Percentiles rank a stretch among this genome's conserved stretches.
Evolutionary conservation across 1,139 yeast species (phyloP).

Genomic region (Kurtzmaniella quercitrusa): DNA sequence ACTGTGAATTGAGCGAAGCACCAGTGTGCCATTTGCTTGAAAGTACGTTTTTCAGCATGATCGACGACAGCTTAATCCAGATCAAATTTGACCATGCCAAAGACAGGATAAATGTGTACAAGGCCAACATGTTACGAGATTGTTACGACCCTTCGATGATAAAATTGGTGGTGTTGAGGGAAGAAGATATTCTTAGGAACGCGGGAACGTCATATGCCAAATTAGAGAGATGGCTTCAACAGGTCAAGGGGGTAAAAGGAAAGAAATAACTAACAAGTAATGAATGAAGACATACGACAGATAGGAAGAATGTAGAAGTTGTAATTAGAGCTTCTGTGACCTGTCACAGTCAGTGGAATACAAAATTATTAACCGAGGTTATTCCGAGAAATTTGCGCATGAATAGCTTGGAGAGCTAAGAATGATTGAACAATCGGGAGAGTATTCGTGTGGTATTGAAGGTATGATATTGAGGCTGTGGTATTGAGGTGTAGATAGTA

Average conservation of each 20-base stretch:
- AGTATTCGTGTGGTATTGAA: too few relatives aligned
- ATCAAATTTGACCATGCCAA: constrained; percentile 26
- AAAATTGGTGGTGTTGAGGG: constrained; percentile 17
- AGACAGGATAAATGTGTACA: constrained; percentile 15
- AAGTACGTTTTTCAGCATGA: constrained; percentile 17
- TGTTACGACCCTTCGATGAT: constrained; percentile 23
- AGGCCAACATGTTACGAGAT: constrained; percentile 23
- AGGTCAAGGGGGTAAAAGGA: constrained; percentile 12
- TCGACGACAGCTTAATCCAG: constrained; percentile 21
- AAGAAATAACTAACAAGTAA: constrained; percentile 7
- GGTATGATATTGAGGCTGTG: too few relatives aligned
- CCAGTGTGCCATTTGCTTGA: constrained; percentile 14
- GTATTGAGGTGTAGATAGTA: too few relatives aligned
- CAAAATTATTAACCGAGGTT: background rate
- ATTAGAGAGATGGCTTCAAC: constrained; percentile 20
- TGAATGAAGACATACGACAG: background rate
- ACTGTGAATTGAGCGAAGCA: constrained; percentile 3
- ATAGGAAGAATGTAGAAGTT: background rate
- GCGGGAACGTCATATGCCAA: constrained; percentile 14
- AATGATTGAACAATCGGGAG: too few relatives aligned
- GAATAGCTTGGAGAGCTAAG: too few relatives aligned
- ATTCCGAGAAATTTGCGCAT: too few relatives aligned
- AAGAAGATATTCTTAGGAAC: constrained; percentile 18
- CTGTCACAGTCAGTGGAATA: too few relatives aligned
- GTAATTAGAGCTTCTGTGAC: too few relatives aligned